Conservation (phyloP, 345 rosid species). For the Arabidopsis arenosa region DNA sequence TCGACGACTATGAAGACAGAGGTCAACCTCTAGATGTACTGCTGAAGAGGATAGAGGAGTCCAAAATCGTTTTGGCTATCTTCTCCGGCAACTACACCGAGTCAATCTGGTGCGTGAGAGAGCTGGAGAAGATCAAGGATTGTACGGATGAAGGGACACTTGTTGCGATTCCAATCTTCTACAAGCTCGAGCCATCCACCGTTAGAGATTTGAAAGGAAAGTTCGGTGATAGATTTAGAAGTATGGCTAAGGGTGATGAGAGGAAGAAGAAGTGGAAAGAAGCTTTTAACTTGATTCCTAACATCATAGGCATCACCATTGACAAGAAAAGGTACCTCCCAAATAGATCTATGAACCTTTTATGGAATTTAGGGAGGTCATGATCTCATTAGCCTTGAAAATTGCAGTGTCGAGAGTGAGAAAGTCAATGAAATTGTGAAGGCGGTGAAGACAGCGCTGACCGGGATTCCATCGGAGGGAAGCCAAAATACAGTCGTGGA, state of each 20-base stretch:
- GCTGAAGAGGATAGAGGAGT: constrained; percentile 18
- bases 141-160: constrained; percentile 10
- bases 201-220: not conserved
- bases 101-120: constrained; percentile 14
- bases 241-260: constrained; percentile 9
- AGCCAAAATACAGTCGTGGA: not conserved
- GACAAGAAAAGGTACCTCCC: constrained; percentile 26
- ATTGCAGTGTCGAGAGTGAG: constrained; percentile 20
- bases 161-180: constrained; percentile 29
- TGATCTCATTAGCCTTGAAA: not conserved
- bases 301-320: constrained; percentile 15
- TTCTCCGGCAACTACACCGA: constrained; percentile 18
- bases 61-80: constrained; percentile 17
- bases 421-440: constrained; percentile 16
- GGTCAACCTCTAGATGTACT: constrained; percentile 1
- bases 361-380: not conserved
- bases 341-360: not conserved
- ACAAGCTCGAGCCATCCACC: constrained; percentile 8
- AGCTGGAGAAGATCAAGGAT: constrained; percentile 24
- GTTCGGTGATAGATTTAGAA: constrained; percentile 26
- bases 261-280: constrained; percentile 30
- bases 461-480: not conserved
- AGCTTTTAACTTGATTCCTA: constrained; percentile 26
- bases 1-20: constrained; percentile 5
- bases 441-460: constrained; percentile 15